Percentiles rank a stretch among this genome's conserved stretches.
Evolutionary conservation across 169 alveolate species (phyloP).

Genomic region (Perkinsus olseni): DNA sequence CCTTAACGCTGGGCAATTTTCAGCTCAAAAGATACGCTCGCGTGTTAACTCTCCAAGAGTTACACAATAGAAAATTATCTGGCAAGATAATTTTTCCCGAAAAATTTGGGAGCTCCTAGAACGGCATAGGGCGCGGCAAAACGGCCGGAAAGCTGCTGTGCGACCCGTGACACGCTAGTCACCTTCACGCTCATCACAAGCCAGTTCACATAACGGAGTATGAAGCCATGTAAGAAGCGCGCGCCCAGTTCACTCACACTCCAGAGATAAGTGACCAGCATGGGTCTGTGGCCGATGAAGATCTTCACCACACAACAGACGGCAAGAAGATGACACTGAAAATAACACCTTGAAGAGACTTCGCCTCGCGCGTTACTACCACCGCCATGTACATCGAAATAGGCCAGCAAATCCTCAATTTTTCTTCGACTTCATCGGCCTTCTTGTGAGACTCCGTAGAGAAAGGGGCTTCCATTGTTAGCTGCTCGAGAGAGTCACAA

Average conservation of each 20-base stretch:
- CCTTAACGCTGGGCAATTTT: background rate
- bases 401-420: background rate
- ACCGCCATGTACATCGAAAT: background rate
- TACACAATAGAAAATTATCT: too few species aligned
- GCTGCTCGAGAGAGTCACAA: background rate
- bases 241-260: background rate
- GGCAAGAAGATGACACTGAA: background rate
- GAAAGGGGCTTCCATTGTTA: background rate
- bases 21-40: too few species aligned
- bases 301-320: background rate
- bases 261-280: background rate
- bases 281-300: background rate
- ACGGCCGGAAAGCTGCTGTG: too few species aligned
- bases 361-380: background rate
- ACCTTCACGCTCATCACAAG: too few species aligned
- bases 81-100: too few species aligned
- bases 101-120: too few species aligned
- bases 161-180: too few species aligned
- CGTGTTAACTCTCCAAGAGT: too few species aligned
- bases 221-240: too few species aligned
- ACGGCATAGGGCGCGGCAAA: too few species aligned
- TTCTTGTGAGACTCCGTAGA: background rate
- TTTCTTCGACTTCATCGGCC: background rate
- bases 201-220: too few species aligned
- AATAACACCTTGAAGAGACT: background rate